These are phyloP conservation scores for Pisolithus marmoratus DNA, from an alignment of 768 basidiomycete genomes.

Conservation along the genomic window DNA sequence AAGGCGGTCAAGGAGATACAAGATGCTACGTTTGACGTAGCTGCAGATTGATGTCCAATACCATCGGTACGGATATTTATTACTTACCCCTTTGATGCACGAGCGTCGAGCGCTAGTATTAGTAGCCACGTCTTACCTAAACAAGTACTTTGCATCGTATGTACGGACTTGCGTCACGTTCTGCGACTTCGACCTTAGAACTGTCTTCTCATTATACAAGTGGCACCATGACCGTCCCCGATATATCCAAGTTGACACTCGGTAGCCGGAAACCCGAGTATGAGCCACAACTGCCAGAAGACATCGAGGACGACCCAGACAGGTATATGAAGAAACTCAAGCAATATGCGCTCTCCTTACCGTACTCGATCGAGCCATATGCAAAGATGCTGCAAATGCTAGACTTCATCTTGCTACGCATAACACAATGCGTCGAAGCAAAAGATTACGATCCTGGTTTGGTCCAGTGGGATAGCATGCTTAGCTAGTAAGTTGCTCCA, in stretches of 20 bases:
- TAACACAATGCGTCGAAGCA: slow-evolving; percentile 71
- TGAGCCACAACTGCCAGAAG: slow-evolving; percentile 7
- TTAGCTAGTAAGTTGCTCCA: slow-evolving; percentile 53
- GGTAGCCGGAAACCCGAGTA: slow-evolving; percentile 27
- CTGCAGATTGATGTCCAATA: slow-evolving; percentile 17
- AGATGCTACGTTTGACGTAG: slow-evolving; percentile 45
- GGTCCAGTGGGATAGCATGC: slow-evolving; percentile 74
- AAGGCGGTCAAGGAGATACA: slow-evolving; percentile 71
- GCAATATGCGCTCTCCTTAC: slow-evolving; percentile 58
- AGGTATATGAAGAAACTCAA: slow-evolving; percentile 54
- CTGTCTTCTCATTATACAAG: slow-evolving; percentile 1
- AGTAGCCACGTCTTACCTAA: not conserved
- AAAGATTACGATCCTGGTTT: slow-evolving; percentile 81
- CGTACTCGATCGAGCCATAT: slow-evolving; percentile 73
- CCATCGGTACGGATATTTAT: no score
- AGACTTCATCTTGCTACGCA: slow-evolving; percentile 62
- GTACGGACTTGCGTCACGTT: no score
- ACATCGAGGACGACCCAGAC: slow-evolving; percentile 31
- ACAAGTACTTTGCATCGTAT: no score
- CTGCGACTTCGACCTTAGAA: not conserved
- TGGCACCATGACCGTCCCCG: slow-evolving; percentile 35
- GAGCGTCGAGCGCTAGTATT: no score
- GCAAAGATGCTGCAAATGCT: slow-evolving; percentile 72
- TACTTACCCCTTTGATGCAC: no score
- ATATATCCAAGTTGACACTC: slow-evolving; percentile 41